Base-by-base conservation (phyloP, 169 alveolate genomes). In the Theileria orientalis region DNA sequence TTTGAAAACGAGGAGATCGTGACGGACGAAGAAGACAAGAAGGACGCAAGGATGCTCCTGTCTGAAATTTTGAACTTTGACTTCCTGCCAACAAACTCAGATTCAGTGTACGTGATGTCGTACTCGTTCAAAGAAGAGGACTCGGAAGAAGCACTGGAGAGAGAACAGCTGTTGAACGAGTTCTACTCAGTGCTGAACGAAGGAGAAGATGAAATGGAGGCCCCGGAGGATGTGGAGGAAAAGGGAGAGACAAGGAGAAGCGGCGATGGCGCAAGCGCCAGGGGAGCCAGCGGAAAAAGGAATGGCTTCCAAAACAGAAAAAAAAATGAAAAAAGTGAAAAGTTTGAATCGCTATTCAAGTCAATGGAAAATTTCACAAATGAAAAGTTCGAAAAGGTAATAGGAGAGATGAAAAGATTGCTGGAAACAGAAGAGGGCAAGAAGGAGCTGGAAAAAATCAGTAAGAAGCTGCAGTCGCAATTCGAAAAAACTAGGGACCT, bases 61-160 rank as follows among this genome's bases (percentile, higher is more conserved):
- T 64, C 83, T 0, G 67, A 74, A 0, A 63, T 56, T 40, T 44
- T 82, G 70, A 64, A 60, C 33, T 41, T 82, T 27, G 64, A 64
- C 47, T n/a, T 73, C 21, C 40, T 66, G 11, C 89, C 89, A 14
- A 82, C 89, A 21, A 68, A 83, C 25, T 27, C 75, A 3, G 89
- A 82, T n/a, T 74, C 78, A 14, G 85, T 74, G 21, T 29, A 35
- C 11, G 89, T 82, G 59, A 47, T 72, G 82, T 63, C 57, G 49
- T 82, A 56, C 25, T 62, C 67, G 68, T 14, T 74, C 23, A 37
- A 35, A 25, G 85, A 67, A 25, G 32, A 46, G 41, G 82, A 74
- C 21, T 11, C 23, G 47, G 74, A 57, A 47, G 75, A 56, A 23
- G 19, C 66, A 56, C n/a, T n/a, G n/a, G 21, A 56, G 16, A 56